Base-by-base conservation (phyloP, 805 yeast species). In the Ogataea angusta region DNA sequence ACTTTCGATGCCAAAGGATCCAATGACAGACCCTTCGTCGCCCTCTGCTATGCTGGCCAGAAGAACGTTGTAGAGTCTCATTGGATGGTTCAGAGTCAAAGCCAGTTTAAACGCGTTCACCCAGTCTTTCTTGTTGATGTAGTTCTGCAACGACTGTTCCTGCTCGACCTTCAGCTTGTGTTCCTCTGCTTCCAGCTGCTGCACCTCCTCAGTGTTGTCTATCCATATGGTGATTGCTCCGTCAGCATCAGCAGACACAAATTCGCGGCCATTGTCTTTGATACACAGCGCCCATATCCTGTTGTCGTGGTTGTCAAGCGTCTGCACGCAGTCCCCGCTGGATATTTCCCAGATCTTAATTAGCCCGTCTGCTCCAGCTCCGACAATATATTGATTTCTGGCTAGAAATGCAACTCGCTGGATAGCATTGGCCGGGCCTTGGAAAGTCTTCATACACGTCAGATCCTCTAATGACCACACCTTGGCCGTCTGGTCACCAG, bases 291-390 rank as follows among this genome's bases (percentile, higher is more conserved):
- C 85, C 99, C 99, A 93, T 36, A 93, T 87, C 66, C 96, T 80
- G 62, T 91, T 93, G 46, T 81, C 87, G 59, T 93, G 99, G 53
- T 82, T 82, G 64, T 91, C 98, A 35, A 90, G 71, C 0, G 98
- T 91, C 43, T 82, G 79, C 15, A 83, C 63, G 56, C 88, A 77
- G 56, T 93, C 99, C 26, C 88, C 93, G 9, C 76, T 66, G 13
- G 66, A 59, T 27, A 77, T 68, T 56, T 88, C 95, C 99, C 99
- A 93, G 5, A 93, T 68, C 61, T 93, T 91, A 43, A 93, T 74
- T 37, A 93, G 73, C 2, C 98, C 98, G 65, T 93, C 99, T 10
- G 98, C 98, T 30, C 96, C 97, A 15, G 89, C 76, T 30, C 83
- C 77, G 14, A 85, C 67, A 4, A 91, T 55, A 59, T 85, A 93